These are phyloP conservation scores for Termitomyces sp. DNA, from an alignment of 768 basidiomycete genomes.

Conservation along the genomic window DNA sequence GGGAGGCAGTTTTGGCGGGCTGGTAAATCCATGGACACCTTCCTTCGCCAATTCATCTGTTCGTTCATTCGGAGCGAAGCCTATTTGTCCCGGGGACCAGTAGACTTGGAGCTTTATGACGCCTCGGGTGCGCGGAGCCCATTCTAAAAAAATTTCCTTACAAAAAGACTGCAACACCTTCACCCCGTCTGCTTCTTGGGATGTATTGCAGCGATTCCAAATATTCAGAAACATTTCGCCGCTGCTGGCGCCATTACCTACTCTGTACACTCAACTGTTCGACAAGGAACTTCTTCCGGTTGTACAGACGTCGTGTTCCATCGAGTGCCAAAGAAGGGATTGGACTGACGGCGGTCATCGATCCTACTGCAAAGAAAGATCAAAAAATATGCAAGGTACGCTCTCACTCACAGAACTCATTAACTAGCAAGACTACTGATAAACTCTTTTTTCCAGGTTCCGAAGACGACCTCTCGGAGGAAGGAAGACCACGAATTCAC, in stretches of 20 bases:
- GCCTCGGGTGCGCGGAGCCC: background rate
- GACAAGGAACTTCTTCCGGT: background rate
- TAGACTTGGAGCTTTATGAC: background rate
- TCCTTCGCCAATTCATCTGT: background rate
- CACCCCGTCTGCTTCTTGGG: background rate
- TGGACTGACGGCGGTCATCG: background rate
- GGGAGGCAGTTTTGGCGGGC: background rate
- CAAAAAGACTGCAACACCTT: background rate
- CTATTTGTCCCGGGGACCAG: background rate
- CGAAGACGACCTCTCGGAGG: background rate
- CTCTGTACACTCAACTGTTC: background rate
- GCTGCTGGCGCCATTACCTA: background rate
- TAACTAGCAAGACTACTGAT: background rate
- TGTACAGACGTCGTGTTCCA: background rate
- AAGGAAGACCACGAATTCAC: background rate
- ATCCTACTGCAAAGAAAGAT: background rate
- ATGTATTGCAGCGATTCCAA: background rate
- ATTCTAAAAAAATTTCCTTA: background rate
- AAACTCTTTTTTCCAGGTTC: background rate
- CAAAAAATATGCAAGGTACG: background rate
- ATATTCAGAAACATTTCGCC: background rate
- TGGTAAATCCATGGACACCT: background rate
- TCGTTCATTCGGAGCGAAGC: background rate
- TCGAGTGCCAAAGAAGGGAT: background rate
- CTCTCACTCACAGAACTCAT: background rate